Evolutionary conservation across 2,329 filamentous ascomycete genomes (phyloP), one percentile per base, ranked within the genome.

Genomic region (Coniochaeta sp.): DNA sequence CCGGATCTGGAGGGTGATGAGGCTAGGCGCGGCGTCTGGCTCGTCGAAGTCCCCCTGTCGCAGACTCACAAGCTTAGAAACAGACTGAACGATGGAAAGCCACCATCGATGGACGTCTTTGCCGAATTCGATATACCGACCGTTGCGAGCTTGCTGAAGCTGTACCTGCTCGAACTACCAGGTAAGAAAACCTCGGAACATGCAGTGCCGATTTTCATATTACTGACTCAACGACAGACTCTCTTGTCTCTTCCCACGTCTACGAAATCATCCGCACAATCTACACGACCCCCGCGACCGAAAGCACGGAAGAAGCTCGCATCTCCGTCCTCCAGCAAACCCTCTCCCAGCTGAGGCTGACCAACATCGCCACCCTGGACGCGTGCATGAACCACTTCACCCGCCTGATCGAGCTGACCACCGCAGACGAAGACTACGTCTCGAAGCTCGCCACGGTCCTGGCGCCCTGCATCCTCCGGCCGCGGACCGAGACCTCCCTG

Each of bases 201-300:
- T 36, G 14, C 34, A 36, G 11, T 36, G 3, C 34, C 34, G 14
- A 36, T 7, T 6, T 14, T 26, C 33, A 12, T 12, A 6, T 40
- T 58, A 38, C 72, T 78, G 63, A 75, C 64, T 47, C 3, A 19
- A 55, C 11, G 16, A 4, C 66, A 95, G 95, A 99, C 75, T 98
- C 95, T n/a, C 83, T 99, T 63, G 93, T 99, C 63, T 98, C 95
- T 60, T 96, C 92, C 44, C 93, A 98, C 72, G 92, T 99, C 61
- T 99, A 99, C 74, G 96, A 99, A 77, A 98, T 99, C 70, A 88
- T 99, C 72, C 93, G 96, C 77, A 98, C 92, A 1, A 96, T 99
- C 65, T 99, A 99, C 78, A 88, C 87, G 55, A 92, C 90, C 16
- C 88, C 91, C 14, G 82, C 89, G 55, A 83, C 89, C 47, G 91